phyloP scores from a whole-genome alignment of 1,139 yeast species.

The Yamadazyma pseudoaaseri region DNA sequence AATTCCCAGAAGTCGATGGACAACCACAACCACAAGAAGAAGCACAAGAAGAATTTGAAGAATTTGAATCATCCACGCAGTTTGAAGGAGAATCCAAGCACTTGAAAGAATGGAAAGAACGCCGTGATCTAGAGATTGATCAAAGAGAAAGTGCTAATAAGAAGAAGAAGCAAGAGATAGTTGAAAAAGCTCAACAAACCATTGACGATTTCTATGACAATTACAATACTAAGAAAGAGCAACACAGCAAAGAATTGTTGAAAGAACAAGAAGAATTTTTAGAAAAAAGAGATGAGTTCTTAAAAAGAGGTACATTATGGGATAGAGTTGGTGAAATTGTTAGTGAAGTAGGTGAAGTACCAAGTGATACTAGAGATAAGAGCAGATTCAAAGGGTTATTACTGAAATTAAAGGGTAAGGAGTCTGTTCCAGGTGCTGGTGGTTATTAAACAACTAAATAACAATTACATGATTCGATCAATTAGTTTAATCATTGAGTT shows the following conservation, averaged over 20 bases:
- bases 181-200: slow-evolving; percentile 78
- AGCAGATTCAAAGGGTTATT: slow-evolving; percentile 68
- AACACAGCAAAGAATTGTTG: slow-evolving; percentile 60
- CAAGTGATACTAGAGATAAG: slow-evolving; percentile 59
- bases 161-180: slow-evolving; percentile 64
- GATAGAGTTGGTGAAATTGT: slow-evolving; percentile 66
- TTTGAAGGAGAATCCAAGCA: slow-evolving; percentile 52
- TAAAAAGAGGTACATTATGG: slow-evolving; percentile 83
- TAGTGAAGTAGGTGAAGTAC: slow-evolving; percentile 42
- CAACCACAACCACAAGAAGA: slow-evolving; percentile 23
- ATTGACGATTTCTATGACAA: slow-evolving; percentile 93
- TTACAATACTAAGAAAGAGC: slow-evolving; percentile 83
- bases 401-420: slow-evolving; percentile 64
- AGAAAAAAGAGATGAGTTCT: slow-evolving; percentile 75
- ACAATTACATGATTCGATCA: slow-evolving; percentile 21
- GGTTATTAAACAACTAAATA: slow-evolving; percentile 21
- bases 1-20: slow-evolving; percentile 61
- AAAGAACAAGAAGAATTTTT: slow-evolving; percentile 71
- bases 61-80: slow-evolving; percentile 16
- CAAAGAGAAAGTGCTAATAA: slow-evolving; percentile 77
- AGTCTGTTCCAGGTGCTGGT: slow-evolving; percentile 65
- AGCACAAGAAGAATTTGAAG: slow-evolving; percentile 25
- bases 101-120: slow-evolving; percentile 77
- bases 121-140: slow-evolving; percentile 76
- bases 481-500: slow-evolving; percentile 20